phyloP scores from a whole-genome alignment of 2,329 filamentous ascomycete genomes.

The Chalaropsis thielavioides region DNA sequence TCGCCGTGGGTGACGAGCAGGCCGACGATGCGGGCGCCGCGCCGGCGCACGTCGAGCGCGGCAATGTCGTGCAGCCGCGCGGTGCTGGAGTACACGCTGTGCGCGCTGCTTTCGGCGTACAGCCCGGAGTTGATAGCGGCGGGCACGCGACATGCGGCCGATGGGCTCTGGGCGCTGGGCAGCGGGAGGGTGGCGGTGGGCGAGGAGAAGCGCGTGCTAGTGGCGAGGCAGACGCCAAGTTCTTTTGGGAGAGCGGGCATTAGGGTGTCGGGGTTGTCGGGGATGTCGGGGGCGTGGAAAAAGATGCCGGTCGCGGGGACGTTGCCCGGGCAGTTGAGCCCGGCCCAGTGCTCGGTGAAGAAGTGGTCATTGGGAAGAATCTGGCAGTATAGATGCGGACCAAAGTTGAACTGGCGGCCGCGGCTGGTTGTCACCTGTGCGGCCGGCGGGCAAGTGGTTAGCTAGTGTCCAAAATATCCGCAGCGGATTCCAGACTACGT shows the following conservation, averaged over 20 bases:
- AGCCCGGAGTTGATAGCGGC: neutral
- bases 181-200: neutral
- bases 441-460: neutral
- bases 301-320: conserved; percentile 10
- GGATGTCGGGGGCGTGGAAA: conserved; percentile 12
- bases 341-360: conserved; percentile 14
- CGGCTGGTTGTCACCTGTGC: conserved; percentile 7
- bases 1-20: conserved; percentile 10
- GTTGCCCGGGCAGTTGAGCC: conserved; percentile 9
- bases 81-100: conserved; percentile 8
- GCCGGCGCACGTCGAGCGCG: conserved; percentile 5
- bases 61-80: neutral
- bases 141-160: neutral
- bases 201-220: neutral
- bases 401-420: conserved; percentile 13
- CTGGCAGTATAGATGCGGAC: conserved; percentile 14
- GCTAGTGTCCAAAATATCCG: no score
- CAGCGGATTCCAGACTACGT: neutral
- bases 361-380: conserved; percentile 13
- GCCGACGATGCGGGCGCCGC: conserved; percentile 7
- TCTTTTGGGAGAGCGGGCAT: conserved; percentile 12
- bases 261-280: conserved; percentile 8
- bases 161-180: neutral
- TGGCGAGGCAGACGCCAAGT: conserved; percentile 9
- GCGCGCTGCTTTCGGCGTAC: conserved; percentile 8